These are phyloP conservation scores for Globisporangium alternatum DNA, from an alignment of 352 stramenopile genomes.

Conservation along the genomic window DNA sequence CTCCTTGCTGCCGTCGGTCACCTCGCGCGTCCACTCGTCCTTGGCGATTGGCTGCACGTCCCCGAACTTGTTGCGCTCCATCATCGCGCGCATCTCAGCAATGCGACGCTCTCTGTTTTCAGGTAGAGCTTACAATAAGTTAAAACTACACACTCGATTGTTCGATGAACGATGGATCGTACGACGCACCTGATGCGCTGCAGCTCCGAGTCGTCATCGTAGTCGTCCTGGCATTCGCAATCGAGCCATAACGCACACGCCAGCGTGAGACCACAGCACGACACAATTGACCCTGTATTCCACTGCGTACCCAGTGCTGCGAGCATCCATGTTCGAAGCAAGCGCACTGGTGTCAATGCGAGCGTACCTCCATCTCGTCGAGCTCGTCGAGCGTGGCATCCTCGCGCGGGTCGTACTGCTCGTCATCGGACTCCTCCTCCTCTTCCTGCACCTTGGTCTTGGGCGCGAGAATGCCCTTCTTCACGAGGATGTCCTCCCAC, in stretches of 20 bases:
- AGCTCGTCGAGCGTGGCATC: constrained; percentile 82
- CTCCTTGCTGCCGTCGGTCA: constrained; percentile 88
- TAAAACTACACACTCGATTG: neutral
- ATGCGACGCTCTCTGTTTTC: constrained; percentile 68
- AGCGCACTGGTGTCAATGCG: too few species aligned
- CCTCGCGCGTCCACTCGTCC: constrained; percentile 91
- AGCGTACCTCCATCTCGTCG: constrained; percentile 73
- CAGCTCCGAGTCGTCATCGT: constrained; percentile 80
- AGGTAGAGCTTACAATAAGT: neutral
- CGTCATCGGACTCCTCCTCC: constrained; percentile 62
- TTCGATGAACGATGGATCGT: neutral
- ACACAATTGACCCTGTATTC: neutral
- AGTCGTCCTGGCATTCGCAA: constrained; percentile 50
- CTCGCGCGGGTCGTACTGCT: constrained; percentile 72
- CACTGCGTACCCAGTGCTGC: neutral
- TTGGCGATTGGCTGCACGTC: constrained; percentile 90
- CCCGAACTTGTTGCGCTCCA: constrained; percentile 83
- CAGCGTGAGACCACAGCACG: too few species aligned
- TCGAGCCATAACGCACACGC: neutral
- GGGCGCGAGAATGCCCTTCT: constrained; percentile 85
- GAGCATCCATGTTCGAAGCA: neutral
- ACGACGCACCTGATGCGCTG: constrained; percentile 51
- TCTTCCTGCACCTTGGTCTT: constrained; percentile 87
- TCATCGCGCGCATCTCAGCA: constrained; percentile 83
- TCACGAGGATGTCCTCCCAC: constrained; percentile 89